Evolutionary conservation across 148 eudicot species (phyloP), one percentile per base, ranked within the genome.

Genomic region (Silene conica): DNA sequence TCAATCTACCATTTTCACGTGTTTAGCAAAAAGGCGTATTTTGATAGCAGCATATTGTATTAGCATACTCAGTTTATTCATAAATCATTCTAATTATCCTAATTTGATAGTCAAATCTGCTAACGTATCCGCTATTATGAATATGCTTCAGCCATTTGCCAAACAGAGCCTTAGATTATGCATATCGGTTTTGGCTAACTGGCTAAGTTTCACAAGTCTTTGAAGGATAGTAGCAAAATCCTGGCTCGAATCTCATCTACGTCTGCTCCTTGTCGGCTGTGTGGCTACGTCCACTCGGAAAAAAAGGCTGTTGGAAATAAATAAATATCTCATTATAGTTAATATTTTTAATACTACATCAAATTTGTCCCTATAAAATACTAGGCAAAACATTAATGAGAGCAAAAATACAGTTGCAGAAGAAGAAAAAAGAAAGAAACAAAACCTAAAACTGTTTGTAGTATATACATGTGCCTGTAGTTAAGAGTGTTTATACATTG

Each of bases 351-450:
- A 50, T 13, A 50, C 14, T 50, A 7, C 16, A 12, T 12, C 55
- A 25, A 62, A 25, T 20, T 2, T 23, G 14, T 25, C 38, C 25
- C 18, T 62, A 62, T 15, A 62, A 25, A 62, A 62, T 50, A 50
- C 55, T 50, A 50, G 15, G 16, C 9, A 62, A 5, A 19, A 41
- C 75, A 74, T 74, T 79, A 57, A 79, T 79, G 75, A 75, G 82
- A 41, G 8, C 75, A 64, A 70, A 38, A 38, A 74, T 63, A 71
- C 71, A 70, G 82, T 45, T 75, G 74, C 43, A 57, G n/a, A 55
- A 23, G 70, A 41, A 67, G 26, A 41, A 69, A 23, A 41, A 69
- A 23, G 16, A 26, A 62, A 56, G 26, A 22, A 43, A 21, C 75
- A 20, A 22, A 56, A 2, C 54, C 57, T 19, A 12, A 69, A 12